Conservation (phyloP, 2,329 filamentous ascomycete species). For the Microdochium bolleyi region DNA sequence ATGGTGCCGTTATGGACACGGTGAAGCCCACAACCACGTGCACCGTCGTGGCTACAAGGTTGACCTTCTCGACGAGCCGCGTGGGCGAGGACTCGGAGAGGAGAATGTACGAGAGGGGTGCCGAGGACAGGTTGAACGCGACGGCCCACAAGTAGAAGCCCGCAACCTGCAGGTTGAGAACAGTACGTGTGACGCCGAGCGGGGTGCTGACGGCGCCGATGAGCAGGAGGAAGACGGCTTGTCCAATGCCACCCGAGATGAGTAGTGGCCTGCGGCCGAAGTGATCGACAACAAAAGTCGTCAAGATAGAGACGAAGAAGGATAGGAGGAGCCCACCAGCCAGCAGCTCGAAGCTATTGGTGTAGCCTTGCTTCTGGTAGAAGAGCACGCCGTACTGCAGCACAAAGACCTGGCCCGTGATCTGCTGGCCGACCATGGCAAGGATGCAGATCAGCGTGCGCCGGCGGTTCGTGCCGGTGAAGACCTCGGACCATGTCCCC, state of each 20-base stretch:
- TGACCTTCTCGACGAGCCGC: conserved; percentile 22
- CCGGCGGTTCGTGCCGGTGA: not conserved
- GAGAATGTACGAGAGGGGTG: conserved; percentile 17
- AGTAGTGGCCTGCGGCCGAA: conserved; percentile 16
- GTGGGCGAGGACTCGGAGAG: conserved; percentile 14
- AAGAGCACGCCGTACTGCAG: conserved; percentile 20
- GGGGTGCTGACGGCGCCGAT: conserved; percentile 10
- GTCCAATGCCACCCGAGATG: conserved; percentile 12
- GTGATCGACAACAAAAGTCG: conserved; percentile 15
- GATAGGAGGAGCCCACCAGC: not conserved
- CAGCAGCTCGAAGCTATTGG: conserved; percentile 1
- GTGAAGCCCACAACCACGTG: not conserved
- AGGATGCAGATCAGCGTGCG: conserved; percentile 15
- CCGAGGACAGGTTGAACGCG: conserved; percentile 18
- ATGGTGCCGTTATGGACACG: not conserved
- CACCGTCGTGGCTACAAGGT: conserved; percentile 13
- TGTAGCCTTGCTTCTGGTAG: conserved; percentile 18
- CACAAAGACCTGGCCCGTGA: conserved; percentile 21
- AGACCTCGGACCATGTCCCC: not conserved
- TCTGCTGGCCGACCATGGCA: conserved; percentile 22
- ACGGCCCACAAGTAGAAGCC: conserved; percentile 16
- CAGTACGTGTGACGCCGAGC: not conserved
- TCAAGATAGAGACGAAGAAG: conserved; percentile 6
- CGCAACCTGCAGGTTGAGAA: conserved; percentile 5
- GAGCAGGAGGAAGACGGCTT: conserved; percentile 14